phyloP scores from a whole-genome alignment of 2,329 filamentous ascomycete species.

The Celoporthe dispersa region DNA sequence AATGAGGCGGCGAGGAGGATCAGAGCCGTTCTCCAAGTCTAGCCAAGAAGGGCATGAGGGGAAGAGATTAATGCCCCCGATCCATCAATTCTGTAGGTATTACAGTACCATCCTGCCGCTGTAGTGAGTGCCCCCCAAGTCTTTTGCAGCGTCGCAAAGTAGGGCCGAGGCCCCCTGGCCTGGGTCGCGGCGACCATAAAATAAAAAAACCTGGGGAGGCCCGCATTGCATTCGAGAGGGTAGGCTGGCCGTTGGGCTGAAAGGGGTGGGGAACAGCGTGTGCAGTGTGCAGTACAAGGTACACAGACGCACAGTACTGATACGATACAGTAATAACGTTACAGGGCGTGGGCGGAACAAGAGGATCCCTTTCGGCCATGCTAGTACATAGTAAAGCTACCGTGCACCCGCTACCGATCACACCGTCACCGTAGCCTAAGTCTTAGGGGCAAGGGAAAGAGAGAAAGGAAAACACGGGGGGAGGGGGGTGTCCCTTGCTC shows the following conservation, averaged over 20 bases:
- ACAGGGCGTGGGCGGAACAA: not conserved
- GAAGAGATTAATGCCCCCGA: not conserved
- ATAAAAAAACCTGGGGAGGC: too few relatives aligned
- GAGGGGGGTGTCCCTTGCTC: not conserved
- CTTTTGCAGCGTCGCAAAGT: conserved; percentile 13
- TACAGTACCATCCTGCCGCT: too few relatives aligned
- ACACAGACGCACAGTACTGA: not conserved
- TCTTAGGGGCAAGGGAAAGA: too few relatives aligned
- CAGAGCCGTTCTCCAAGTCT: conserved; percentile 6
- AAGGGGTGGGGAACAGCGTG: not conserved
- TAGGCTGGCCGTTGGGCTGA: not conserved
- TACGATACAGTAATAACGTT: not conserved
- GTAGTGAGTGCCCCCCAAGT: too few relatives aligned
- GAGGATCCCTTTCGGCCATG: not conserved
- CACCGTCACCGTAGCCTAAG: not conserved
- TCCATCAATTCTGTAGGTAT: conserved; percentile 14
- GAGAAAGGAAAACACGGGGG: not conserved
- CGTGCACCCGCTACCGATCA: not conserved
- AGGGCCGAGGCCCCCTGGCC: conserved; percentile 3
- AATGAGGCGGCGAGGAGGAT: conserved; percentile 23
- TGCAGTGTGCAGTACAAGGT: too few relatives aligned
- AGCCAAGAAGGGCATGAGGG: conserved; percentile 13
- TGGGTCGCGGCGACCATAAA: not conserved
- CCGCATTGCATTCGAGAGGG: not conserved
- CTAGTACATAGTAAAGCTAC: too few relatives aligned